A percentile compares a stretch with the other conserved stretches of the same genome.
Evolutionary conservation across 1,139 yeast species (phyloP).

Genomic region (Arxiozyma slooffiae): DNA sequence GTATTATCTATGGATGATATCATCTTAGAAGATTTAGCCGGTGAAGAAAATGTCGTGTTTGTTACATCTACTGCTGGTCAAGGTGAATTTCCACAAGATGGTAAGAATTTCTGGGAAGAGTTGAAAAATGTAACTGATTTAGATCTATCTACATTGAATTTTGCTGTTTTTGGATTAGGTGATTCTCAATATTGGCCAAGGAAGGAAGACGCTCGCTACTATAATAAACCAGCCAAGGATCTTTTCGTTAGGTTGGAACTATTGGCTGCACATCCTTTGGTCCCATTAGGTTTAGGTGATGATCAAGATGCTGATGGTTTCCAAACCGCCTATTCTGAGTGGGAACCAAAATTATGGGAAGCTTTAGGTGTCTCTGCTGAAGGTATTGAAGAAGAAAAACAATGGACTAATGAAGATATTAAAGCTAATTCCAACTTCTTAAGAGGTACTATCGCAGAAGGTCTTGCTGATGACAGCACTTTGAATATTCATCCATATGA

Average conservation of each 20-base stretch:
- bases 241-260: conserved; percentile 52
- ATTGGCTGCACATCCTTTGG: conserved; percentile 64
- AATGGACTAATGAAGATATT: conserved; percentile 92
- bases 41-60: conserved; percentile 73
- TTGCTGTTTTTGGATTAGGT: conserved; percentile 83
- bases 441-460: conserved; percentile 91
- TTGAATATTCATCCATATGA: conserved; percentile 91
- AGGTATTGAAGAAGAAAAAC: conserved; percentile 85
- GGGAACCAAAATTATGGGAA: conserved; percentile 83
- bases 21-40: conserved; percentile 67
- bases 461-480: conserved; percentile 68
- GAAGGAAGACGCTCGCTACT: conserved; percentile 86
- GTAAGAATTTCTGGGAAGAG: conserved; percentile 83
- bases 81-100: conserved; percentile 96
- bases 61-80: conserved; percentile 91
- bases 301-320: conserved; percentile 97
- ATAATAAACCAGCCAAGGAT: conserved; percentile 85
- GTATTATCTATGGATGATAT: conserved; percentile 80
- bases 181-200: conserved; percentile 97
- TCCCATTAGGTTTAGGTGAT: conserved; percentile 81
- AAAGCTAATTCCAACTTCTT: conserved; percentile 75
- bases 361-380: conserved; percentile 79
- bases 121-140: conserved; percentile 60
- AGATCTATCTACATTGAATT: conserved; percentile 54
- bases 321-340: conserved; percentile 75